Conservation (phyloP, 441 rosid species). For the Rhodomyrtus psidioides region DNA sequence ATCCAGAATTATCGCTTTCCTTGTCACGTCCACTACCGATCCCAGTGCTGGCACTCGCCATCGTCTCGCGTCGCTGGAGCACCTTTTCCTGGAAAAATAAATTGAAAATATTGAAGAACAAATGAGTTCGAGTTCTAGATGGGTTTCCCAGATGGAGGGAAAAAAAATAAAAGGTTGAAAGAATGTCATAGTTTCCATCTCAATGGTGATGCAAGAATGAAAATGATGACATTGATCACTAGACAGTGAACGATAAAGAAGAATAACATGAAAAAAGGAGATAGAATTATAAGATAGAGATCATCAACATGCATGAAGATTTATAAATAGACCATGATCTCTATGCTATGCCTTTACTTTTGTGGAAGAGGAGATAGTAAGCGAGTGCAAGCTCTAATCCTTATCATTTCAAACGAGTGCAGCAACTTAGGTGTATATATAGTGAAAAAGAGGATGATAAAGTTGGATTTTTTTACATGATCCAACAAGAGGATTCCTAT, state of each 20-base stretch:
- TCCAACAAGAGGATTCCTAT: neutral
- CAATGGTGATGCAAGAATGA: neutral
- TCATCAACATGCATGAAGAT: neutral
- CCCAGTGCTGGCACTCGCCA: neutral
- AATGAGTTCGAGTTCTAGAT: neutral
- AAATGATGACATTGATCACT: neutral
- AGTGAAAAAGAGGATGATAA: neutral
- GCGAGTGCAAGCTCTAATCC: neutral
- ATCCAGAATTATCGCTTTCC: neutral
- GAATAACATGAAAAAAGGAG: neutral
- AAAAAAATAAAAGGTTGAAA: neutral
- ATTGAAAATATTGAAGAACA: neutral
- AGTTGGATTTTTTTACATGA: neutral
- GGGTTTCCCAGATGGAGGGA: too few species aligned
- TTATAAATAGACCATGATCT: neutral
- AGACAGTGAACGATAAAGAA: neutral
- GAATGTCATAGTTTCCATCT: neutral
- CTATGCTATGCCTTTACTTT: neutral
- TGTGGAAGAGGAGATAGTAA: neutral
- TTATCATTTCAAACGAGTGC: neutral
- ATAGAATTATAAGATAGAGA: neutral
- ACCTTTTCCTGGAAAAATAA: neutral
- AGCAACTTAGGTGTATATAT: neutral
- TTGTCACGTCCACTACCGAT: neutral
- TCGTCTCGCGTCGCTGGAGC: neutral